Base-by-base conservation (phyloP, 441 rosid genomes). In the Bruguiera hainesii region DNA sequence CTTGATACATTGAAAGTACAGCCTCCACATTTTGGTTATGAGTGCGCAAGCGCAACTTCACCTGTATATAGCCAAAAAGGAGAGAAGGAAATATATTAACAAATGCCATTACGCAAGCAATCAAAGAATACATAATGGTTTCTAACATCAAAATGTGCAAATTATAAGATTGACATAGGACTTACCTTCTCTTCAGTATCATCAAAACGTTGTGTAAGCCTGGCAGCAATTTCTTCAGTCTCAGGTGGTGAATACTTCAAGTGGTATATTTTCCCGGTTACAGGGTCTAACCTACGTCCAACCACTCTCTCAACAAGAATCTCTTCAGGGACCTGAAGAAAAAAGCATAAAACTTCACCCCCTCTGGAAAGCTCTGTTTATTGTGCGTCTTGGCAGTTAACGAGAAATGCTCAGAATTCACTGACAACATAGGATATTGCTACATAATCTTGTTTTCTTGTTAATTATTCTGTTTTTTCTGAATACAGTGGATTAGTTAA, bases 161-260 rank as follows among this genome's bases (percentile, higher is more conserved):
- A 13, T 42, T 13, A 42, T 13, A 42, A 55, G 33, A 56, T 60
- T 37, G 35, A 49, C 67, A 61, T 56, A 28, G 60, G 53, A 76
- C 84, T 63, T 83, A 78, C 99, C 97, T 89, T 94, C 71, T 91
- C 97, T 82, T 85, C 92, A 0, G 98, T 94, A 78, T 94, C 97
- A 77, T 94, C 99, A 76, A 94, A 91, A 46, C 96, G 88, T 75
- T 89, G 96, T 48, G 92, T 86, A 57, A 89, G 86, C 71, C 99
- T 87, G 31, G 89, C 86, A 59, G 97, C 94, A 20, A 94, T 85
- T 81, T 87, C 97, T 76, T 88, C 85, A 1, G 82, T 89, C 81
- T 88, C 97, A 0, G 97, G 97, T 31, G 96, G 97, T 66, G 96
- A 88, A 81, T 85, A 89, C 81, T 83, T 89, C 82, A 91, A 70